phyloP scores from a whole-genome alignment of 2,329 filamentous ascomycete species.

The Alternaria triticimaculans region DNA sequence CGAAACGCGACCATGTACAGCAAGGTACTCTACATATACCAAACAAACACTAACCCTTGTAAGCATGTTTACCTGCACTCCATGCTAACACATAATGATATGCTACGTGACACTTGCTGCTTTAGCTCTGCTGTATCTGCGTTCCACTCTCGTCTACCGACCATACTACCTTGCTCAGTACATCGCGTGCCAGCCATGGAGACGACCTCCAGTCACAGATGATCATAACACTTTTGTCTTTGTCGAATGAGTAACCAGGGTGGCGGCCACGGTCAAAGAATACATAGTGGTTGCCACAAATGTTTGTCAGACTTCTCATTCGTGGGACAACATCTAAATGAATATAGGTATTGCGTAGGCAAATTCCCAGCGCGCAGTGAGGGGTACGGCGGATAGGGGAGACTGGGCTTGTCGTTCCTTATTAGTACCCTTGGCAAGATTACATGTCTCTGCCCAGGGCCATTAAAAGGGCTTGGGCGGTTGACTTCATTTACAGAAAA shows the following conservation, averaged over 20 bases:
- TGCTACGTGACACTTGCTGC: not conserved
- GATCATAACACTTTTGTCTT: not conserved
- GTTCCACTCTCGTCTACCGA: not conserved
- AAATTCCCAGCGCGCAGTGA: not conserved
- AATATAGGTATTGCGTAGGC: not conserved
- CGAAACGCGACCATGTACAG: slow-evolving; percentile 1
- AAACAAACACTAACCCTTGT: not conserved
- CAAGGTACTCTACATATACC: not conserved
- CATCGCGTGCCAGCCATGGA: not conserved
- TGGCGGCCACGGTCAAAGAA: not conserved
- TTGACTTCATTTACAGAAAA: not conserved
- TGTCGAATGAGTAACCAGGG: not conserved
- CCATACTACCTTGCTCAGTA: not conserved
- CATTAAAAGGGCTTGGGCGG: not conserved
- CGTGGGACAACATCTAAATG: not conserved
- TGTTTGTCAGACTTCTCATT: not conserved
- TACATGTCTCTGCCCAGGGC: not conserved
- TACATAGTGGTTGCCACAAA: not conserved
- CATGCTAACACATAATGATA: not conserved
- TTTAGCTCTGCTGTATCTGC: not conserved
- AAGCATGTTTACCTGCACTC: not conserved
- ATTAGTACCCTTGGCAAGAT: not conserved
- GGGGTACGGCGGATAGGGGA: not conserved
- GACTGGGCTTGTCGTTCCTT: not conserved
- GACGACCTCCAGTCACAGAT: not conserved